Conservation (phyloP, 495 filamentous ascomycete genomes). For the Xeromyces bisporus region DNA sequence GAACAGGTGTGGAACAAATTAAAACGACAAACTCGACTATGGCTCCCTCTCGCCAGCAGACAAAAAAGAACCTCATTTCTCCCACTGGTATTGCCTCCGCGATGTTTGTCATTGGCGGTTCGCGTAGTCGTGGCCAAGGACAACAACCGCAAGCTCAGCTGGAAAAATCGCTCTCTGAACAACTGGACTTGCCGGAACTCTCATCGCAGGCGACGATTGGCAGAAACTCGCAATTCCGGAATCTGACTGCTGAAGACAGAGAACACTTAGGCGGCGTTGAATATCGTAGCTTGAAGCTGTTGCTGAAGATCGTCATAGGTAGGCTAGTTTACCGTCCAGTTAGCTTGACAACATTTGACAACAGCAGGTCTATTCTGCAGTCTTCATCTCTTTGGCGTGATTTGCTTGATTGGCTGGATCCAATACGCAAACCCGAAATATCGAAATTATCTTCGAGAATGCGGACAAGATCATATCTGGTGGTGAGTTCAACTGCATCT, state of each 20-base stretch:
- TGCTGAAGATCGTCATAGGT: conserved; percentile 36
- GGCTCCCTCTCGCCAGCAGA: too few relatives aligned
- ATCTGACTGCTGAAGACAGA: conserved; percentile 40
- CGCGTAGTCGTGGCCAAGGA: conserved; percentile 1
- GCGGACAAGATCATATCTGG: background rate
- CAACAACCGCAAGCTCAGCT: background rate
- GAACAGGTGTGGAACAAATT: too few relatives aligned
- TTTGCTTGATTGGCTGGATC: conserved; percentile 57
- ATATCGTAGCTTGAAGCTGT: conserved; percentile 40
- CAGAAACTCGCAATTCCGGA: conserved; percentile 63
- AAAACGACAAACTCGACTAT: too few relatives aligned
- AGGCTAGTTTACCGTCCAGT: conserved; percentile 1
- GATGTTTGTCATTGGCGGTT: conserved; percentile 1
- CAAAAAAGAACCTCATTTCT: too few relatives aligned
- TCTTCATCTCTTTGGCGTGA: conserved; percentile 45
- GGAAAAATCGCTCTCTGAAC: conserved; percentile 5
- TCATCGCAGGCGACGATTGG: conserved; percentile 42
- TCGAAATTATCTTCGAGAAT: background rate
- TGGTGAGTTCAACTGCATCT: too few relatives aligned
- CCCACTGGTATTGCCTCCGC: background rate
- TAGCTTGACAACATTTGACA: conserved; percentile 23
- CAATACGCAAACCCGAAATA: conserved; percentile 34
- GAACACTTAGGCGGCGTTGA: conserved; percentile 47
- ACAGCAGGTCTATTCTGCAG: too few relatives aligned
- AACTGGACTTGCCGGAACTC: conserved; percentile 11